Evolutionary conservation across 306 rosid species (phyloP).

Genomic region (Citrullus colocynthis): DNA sequence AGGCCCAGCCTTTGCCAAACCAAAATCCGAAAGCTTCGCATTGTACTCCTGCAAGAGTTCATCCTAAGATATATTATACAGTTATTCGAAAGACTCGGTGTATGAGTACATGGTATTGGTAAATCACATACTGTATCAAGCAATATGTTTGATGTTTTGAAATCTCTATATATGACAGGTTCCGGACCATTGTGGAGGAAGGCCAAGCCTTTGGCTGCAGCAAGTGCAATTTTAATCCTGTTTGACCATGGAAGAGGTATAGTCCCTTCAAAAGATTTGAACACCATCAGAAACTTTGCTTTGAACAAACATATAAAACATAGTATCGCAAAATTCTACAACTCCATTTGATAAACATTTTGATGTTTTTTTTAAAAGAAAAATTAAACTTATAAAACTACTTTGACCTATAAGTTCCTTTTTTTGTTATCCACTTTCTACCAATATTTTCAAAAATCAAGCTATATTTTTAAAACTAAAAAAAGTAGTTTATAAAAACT

Average conservation of each 20-base stretch:
- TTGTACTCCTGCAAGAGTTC: constrained; percentile 53
- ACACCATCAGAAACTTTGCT: constrained; percentile 20
- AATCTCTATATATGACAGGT: constrained; percentile 97
- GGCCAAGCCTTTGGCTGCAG: constrained; percentile 91
- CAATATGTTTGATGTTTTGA: constrained; percentile 90
- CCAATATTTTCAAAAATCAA: too few species aligned
- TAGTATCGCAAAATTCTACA: not conserved
- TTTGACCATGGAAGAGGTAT: constrained; percentile 94
- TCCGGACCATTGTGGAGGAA: constrained; percentile 93
- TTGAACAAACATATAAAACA: not conserved
- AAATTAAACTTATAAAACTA: too few species aligned
- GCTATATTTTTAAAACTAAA: too few species aligned
- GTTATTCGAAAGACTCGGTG: not conserved
- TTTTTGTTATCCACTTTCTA: too few species aligned
- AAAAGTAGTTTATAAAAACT: too few species aligned
- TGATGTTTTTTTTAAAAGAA: too few species aligned
- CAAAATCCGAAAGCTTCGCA: constrained; percentile 98
- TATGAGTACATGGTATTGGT: not conserved
- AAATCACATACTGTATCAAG: constrained; percentile 62
- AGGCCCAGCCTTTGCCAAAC: constrained; percentile 96
- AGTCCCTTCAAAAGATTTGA: constrained; percentile 54
- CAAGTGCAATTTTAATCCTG: constrained; percentile 86
- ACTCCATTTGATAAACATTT: too few species aligned
- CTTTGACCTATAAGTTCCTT: too few species aligned
- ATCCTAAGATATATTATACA: not conserved